Base-by-base conservation (phyloP, 1,139 yeast species). In the Yamadazyma aaseri region DNA sequence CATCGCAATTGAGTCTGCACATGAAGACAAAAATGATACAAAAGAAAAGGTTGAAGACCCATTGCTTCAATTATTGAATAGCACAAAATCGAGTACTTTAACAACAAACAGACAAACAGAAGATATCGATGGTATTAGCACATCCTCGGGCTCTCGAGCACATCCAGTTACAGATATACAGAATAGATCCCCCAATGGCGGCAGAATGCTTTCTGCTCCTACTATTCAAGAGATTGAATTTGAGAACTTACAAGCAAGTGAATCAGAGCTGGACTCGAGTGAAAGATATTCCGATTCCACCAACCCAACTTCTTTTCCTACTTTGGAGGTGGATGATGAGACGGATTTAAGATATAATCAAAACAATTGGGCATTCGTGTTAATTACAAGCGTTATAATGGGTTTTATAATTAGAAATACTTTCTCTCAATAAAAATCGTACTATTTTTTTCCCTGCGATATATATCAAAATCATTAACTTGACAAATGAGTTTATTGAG, bases 321-420 rank as follows among this genome's bases (percentile, higher is more conserved):
- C 33, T 10, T 17, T 31, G 17, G 33, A 25, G 7, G 4, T 10
- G 15, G 39, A 35, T 18, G 30, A 29, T 18, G 37, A 33, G 13
- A 30, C 29, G 5, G 41, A 38, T 15, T 20, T 38, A 6, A 25
- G 39, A n/a, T 38, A 38, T 20, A 26, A 32, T 21, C 41, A 38
- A 16, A 38, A 34, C 24, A 21, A 20, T 15, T 18, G 30, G 12
- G 26, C 28, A 3, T 35, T 38, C 17, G 23, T 35, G 14, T 33
- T 35, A 2, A 25, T 32, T 5, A 21, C 32, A 17, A 37, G 39
- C 6, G 14, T 38, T 3, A 28, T 38, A 2, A 29, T 33, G 31
- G 41, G 38, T 6, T 35, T 29, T 28, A 33, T 32, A 22, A 25
- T 35, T 12, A 29, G 20, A 13, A 25, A 29, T 17, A 23, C 28